Base-by-base conservation (phyloP, 1,284 basidiomycete genomes). In the Stygiomarasmius scandens region DNA sequence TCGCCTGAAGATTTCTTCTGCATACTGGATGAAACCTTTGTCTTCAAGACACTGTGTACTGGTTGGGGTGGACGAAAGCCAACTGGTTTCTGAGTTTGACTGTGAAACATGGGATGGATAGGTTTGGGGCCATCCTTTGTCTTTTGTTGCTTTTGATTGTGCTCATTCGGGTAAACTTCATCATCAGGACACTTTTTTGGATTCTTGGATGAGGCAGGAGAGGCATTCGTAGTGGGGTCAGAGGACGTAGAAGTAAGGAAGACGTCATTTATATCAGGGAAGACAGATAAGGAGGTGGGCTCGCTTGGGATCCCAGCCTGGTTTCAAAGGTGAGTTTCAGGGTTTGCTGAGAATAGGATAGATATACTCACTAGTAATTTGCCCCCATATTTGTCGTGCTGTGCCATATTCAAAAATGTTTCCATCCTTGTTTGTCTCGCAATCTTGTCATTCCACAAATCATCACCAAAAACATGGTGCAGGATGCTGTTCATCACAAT, bases 61-160 rank as follows among this genome's bases (percentile, higher is more conserved):
- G 48, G 48, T 12, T 25, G 34, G 24, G 25, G n/a, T 49, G 24
- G 27, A n/a, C 48, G 14, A 49, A 49, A 32, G 14, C 25, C 48
- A 8, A 8, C n/a, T 16, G 25, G 12, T 23, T 49, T 49, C 34
- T 29, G 14, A 19, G 48, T 14, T 32, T n/a, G 11, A 10, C 10
- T 49, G 14, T n/a, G 12, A 32, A 49, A 49, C n/a, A 49, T 32
- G 8, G 48, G 48, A 49, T 49, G 48, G 22, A 32, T 34, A 32
- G 29, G 29, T 32, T 32, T 32, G 12, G 29, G 29, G 29, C 12
- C 29, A 12, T 49, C 34, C 48, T 32, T 32, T 12, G 34, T n/a
- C 22, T 49, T 49, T 22, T 32, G 23, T 19, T 49, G 22, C 25
- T 49, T 49, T 32, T 10, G 29, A 32, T 8, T 3, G 3, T 34